phyloP scores from a whole-genome alignment of 2,329 filamentous ascomycete genomes.

The Fusarium caatingaense region DNA sequence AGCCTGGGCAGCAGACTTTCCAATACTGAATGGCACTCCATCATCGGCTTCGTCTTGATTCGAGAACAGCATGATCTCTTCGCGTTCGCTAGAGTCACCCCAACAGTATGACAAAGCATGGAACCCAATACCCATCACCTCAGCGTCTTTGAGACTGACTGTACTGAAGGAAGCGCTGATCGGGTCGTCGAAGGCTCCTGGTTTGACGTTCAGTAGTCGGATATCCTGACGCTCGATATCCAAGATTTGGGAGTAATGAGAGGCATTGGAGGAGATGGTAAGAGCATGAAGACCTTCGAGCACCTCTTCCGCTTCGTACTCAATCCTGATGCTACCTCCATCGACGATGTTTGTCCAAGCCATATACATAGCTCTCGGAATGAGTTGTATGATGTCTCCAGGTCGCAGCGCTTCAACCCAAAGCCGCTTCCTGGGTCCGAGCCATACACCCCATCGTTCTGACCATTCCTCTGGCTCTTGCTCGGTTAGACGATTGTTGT shows the following conservation, averaged over 20 bases:
- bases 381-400: constrained; percentile 27
- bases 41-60: fast-evolving
- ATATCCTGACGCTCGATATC: constrained; percentile 8
- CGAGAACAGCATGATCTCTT: not conserved
- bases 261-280: not conserved
- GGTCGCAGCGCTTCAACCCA: constrained; percentile 28
- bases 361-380: constrained; percentile 31
- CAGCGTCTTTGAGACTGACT: not conserved
- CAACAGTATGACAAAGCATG: constrained; percentile 34
- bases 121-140: not conserved
- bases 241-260: constrained; percentile 1
- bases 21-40: constrained; percentile 8
- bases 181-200: constrained; percentile 19
- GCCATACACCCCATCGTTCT: not conserved
- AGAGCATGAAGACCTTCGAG: not conserved
- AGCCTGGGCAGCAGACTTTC: constrained; percentile 16
- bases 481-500: constrained; percentile 23
- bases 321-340: constrained; percentile 23
- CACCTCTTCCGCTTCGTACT: constrained; percentile 5
- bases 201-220: constrained; percentile 13
- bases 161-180: constrained; percentile 12
- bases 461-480: constrained; percentile 6
- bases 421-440: constrained; percentile 6
- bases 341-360: constrained; percentile 38
- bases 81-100: constrained; percentile 17